Percentiles rank a stretch among this genome's conserved stretches.
These are phyloP conservation scores for Entomortierella lignicola DNA, from an alignment of 192 early-diverging fungal species.

Conservation along the genomic window DNA sequence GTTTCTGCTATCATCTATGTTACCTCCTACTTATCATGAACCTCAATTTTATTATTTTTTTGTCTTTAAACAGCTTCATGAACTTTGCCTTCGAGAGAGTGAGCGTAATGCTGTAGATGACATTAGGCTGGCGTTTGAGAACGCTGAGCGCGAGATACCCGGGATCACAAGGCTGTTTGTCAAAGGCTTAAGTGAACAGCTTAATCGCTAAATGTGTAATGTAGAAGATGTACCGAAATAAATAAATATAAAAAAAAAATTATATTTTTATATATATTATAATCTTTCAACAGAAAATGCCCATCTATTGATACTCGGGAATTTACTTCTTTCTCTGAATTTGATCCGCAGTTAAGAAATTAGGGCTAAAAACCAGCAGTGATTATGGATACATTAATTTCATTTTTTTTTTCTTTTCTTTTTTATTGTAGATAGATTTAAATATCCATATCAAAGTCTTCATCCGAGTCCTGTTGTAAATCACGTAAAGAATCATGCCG, in stretches of 20 bases:
- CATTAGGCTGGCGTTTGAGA: slow-evolving; percentile 40
- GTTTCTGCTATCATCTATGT: no score
- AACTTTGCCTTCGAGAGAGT: slow-evolving; percentile 32
- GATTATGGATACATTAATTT: background rate
- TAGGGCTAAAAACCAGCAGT: no score
- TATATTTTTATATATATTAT: background rate
- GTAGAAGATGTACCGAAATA: no score
- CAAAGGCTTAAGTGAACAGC: slow-evolving; percentile 39
- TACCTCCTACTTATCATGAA: no score
- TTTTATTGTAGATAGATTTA: no score
- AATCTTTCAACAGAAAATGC: background rate
- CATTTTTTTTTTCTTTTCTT: background rate
- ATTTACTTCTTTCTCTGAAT: background rate
- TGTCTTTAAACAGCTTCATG: slow-evolving; percentile 6
- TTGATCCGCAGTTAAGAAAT: no score
- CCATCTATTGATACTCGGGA: background rate
- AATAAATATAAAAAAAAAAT: no score
- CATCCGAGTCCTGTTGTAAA: background rate
- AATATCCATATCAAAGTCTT: background rate
- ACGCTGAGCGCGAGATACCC: slow-evolving; percentile 46
- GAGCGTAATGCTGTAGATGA: slow-evolving; percentile 33
- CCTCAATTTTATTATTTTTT: background rate
- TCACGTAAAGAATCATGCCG: background rate
- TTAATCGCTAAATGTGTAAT: slow-evolving; percentile 13
- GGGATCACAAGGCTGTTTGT: slow-evolving; percentile 40